phyloP scores from a whole-genome alignment of 192 early-diverging fungal genomes.

The Entomortierella lignicola region DNA sequence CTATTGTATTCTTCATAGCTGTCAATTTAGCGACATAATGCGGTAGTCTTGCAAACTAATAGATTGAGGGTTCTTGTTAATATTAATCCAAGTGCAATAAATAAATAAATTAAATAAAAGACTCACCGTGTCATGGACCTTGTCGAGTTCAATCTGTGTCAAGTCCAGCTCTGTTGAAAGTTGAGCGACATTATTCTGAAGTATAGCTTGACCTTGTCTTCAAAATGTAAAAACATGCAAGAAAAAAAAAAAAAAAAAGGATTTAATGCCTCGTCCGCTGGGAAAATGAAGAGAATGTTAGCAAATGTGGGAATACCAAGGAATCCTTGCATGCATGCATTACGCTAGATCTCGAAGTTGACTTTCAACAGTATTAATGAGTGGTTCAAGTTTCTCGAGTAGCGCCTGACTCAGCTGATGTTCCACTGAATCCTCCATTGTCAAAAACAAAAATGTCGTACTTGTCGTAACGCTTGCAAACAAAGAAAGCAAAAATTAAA shows the following conservation, averaged over 20 bases:
- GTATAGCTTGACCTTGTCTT: conserved; percentile 35
- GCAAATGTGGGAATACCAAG: neutral
- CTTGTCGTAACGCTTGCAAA: neutral
- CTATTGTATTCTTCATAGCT: conserved; percentile 48
- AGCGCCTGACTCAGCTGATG: conserved; percentile 27
- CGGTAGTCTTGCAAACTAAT: conserved; percentile 43
- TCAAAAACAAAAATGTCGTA: neutral
- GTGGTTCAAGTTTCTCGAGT: conserved; percentile 36
- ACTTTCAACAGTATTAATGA: conserved; percentile 29
- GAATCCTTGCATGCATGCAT: neutral
- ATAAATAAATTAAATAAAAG: conserved; percentile 6
- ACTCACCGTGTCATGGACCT: conserved; percentile 40
- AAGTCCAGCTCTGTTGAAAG: conserved; percentile 25
- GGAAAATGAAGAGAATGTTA: neutral
- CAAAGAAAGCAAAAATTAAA: neutral
- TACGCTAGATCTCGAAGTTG: conserved; percentile 48
- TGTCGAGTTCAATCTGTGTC: conserved; percentile 33
- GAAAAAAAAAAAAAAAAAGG: neutral
- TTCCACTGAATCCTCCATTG: conserved; percentile 18
- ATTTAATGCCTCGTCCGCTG: too few species aligned
- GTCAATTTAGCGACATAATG: conserved; percentile 42
- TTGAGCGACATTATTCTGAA: conserved; percentile 32
- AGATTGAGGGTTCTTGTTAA: neutral
- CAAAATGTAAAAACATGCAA: neutral
- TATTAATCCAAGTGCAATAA: too few species aligned